These are phyloP conservation scores for Thraustochytrium sp. DNA, from an alignment of 352 stramenopile species.

Conservation along the genomic window DNA sequence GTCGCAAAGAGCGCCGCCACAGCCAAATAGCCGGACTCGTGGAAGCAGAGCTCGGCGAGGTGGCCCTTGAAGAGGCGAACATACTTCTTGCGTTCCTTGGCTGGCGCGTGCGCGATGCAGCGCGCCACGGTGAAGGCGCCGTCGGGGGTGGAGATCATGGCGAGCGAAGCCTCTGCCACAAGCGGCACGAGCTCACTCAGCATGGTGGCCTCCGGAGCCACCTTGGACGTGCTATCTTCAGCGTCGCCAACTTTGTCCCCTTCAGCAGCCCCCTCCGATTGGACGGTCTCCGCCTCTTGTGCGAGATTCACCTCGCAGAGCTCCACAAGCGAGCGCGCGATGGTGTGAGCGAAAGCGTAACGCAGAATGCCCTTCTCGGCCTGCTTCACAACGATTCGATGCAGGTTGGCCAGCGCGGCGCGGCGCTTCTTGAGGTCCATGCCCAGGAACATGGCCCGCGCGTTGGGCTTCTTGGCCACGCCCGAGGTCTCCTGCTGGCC, in stretches of 20 bases:
- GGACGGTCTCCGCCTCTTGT: not conserved
- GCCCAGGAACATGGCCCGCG: slow-evolving; percentile 69
- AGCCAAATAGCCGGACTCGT: slow-evolving; percentile 19
- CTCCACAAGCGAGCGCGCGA: not conserved
- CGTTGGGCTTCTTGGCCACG: slow-evolving; percentile 43
- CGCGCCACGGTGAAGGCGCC: not conserved
- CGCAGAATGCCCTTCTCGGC: slow-evolving; percentile 36
- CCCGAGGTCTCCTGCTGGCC: slow-evolving; percentile 55
- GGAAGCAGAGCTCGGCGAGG: not conserved
- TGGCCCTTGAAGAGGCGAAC: slow-evolving; percentile 35
- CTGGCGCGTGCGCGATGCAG: slow-evolving; percentile 23
- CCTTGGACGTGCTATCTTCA: not conserved
- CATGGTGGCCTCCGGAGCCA: not conserved
- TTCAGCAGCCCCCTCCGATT: not conserved
- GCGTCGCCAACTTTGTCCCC: not conserved
- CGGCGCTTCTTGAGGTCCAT: slow-evolving; percentile 62
- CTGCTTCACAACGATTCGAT: slow-evolving; percentile 57
- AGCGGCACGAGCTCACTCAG: not conserved
- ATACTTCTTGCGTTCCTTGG: slow-evolving; percentile 42
- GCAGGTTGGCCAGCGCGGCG: slow-evolving; percentile 68
- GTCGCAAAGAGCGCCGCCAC: not conserved
- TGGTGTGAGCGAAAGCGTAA: slow-evolving; percentile 15
- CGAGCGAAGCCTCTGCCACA: slow-evolving; percentile 10
- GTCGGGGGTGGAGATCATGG: slow-evolving; percentile 20
- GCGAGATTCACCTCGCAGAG: slow-evolving; percentile 9